Evolutionary conservation across 306 rosid species (phyloP).

Genomic region (Trichosanthes truncata): DNA sequence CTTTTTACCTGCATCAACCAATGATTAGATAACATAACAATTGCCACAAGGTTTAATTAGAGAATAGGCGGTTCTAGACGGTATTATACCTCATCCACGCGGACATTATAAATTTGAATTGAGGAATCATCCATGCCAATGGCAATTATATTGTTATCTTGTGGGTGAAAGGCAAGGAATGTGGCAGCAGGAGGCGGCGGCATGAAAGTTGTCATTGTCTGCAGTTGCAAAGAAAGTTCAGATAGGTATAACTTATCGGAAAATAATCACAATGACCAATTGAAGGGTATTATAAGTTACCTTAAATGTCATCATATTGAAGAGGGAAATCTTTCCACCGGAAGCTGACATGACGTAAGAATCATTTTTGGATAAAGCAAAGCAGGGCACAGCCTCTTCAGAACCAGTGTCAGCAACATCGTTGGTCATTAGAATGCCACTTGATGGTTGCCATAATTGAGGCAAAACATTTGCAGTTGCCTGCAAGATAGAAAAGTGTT

Average conservation of each 20-base stretch:
- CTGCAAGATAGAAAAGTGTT: constrained; percentile 31
- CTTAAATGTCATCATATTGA: constrained; percentile 99
- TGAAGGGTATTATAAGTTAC: constrained; percentile 20
- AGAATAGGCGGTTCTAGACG: constrained; percentile 6
- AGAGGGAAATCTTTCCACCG: constrained; percentile 89
- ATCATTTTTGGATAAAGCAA: constrained; percentile 91
- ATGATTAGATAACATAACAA: constrained; percentile 13
- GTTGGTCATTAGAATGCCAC: constrained; percentile 93
- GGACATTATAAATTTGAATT: constrained; percentile 91
- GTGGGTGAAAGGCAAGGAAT: constrained; percentile 95
- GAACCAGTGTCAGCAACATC: constrained; percentile 60
- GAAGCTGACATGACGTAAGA: constrained; percentile 99
- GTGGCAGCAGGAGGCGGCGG: constrained; percentile 98
- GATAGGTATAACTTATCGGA: constrained; percentile 5
- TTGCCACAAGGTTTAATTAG: constrained; percentile 12
- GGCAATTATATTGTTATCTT: constrained; percentile 92
- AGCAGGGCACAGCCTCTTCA: constrained; percentile 85
- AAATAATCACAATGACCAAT: not conserved
- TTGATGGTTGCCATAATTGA: constrained; percentile 91
- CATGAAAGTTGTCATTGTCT: constrained; percentile 99
- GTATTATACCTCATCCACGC: constrained; percentile 77
- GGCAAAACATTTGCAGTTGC: constrained; percentile 79
- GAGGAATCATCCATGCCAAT: constrained; percentile 98
- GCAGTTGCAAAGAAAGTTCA: constrained; percentile 29
- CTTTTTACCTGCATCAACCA: constrained; percentile 64